These are phyloP conservation scores for Hypoxylon crocopeplum DNA, from an alignment of 495 filamentous ascomycete genomes.

Conservation along the genomic window DNA sequence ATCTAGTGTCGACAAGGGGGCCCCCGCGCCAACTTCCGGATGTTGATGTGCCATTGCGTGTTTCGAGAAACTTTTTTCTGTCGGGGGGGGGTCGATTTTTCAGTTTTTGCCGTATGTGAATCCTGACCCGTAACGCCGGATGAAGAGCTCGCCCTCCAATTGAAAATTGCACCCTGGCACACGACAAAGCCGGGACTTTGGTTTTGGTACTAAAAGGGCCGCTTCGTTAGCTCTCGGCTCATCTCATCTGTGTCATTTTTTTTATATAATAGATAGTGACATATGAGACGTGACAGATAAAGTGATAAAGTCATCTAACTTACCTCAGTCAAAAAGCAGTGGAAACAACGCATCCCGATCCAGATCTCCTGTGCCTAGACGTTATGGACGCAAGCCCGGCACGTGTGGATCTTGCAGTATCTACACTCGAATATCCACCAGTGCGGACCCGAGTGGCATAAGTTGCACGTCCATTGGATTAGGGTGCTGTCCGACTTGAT, in stretches of 20 bases:
- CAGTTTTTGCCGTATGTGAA: constrained; percentile 21
- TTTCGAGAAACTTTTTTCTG: constrained; percentile 31
- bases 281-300: constrained; percentile 36
- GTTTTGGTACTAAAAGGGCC: constrained; percentile 16
- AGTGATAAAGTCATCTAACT: constrained; percentile 19
- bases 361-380: constrained; percentile 46
- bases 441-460: constrained; percentile 79
- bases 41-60: constrained; percentile 30
- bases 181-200: constrained; percentile 12
- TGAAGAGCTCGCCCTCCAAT: constrained; percentile 22
- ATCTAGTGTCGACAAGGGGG: constrained; percentile 33
- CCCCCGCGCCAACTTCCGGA: constrained; percentile 28
- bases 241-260: constrained; percentile 26
- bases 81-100: constrained; percentile 10
- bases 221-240: constrained; percentile 17
- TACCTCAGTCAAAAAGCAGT: constrained; percentile 16
- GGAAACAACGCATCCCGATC: constrained; percentile 19
- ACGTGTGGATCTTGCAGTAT: constrained; percentile 79
- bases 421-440: constrained; percentile 84
- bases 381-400: constrained; percentile 68
- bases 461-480: constrained; percentile 77
- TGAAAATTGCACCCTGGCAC: constrained; percentile 17
- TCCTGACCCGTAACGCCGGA: constrained; percentile 30
- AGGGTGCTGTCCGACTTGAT: constrained; percentile 79
- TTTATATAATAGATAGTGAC: constrained; percentile 15